Evolutionary conservation across 83 land plant genomes (phyloP).

Genomic region (Larix sibirica): DNA sequence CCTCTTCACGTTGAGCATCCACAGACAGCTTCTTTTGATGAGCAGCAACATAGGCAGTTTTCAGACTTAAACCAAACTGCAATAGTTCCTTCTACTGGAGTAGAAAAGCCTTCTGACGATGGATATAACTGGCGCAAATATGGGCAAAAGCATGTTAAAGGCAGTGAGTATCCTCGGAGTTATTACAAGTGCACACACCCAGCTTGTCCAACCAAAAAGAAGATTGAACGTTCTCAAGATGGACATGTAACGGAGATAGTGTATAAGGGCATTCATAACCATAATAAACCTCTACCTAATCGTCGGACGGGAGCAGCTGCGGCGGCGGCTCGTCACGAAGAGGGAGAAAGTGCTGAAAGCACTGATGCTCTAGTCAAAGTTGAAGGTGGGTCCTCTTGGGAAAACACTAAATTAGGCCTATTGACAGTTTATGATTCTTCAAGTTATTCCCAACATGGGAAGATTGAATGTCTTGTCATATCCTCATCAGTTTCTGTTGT

Average conservation of each 20-base stretch:
- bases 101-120: constrained; percentile 64
- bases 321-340: constrained; percentile 23
- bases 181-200: constrained; percentile 89
- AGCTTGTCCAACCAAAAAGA: constrained; percentile 86
- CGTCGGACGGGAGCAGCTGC: constrained; percentile 46
- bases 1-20: background rate
- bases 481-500: constrained; percentile 27
- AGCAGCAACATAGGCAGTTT: constrained; percentile 1
- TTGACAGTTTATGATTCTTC: constrained; percentile 18
- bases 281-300: constrained; percentile 62
- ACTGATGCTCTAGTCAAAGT: constrained; percentile 17
- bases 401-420: constrained; percentile 17
- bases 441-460: constrained; percentile 27
- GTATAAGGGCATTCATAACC: constrained; percentile 90
- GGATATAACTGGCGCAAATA: constrained; percentile 97
- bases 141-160: constrained; percentile 97
- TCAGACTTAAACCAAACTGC: background rate
- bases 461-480: constrained; percentile 30
- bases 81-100: background rate
- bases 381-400: constrained; percentile 39
- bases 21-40: constrained; percentile 3
- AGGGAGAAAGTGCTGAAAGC: constrained; percentile 18
- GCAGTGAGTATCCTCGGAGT: constrained; percentile 91
- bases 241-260: constrained; percentile 93
- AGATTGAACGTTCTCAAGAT: constrained; percentile 90